Percentiles rank a stretch among this genome's conserved stretches.
Evolutionary conservation across 805 yeast species (phyloP).

Genomic region (Lipomyces kockii): DNA sequence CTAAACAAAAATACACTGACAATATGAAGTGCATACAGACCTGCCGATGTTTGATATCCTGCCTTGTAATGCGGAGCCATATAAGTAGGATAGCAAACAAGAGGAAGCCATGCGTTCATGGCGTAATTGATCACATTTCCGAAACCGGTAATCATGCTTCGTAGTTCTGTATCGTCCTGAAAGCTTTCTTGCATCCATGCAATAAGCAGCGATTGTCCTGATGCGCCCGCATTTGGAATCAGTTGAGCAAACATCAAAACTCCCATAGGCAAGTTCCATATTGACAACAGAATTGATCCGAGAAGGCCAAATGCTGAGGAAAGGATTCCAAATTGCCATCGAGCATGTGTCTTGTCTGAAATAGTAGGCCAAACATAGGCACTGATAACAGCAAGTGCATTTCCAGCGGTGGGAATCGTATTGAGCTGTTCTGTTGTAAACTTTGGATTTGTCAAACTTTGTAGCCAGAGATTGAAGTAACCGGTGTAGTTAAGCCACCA

Average conservation of each 20-base stretch:
- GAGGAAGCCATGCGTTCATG: conserved; percentile 33
- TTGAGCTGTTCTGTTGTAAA: conserved; percentile 42
- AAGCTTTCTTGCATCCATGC: conserved; percentile 21
- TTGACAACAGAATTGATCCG: conserved; percentile 11
- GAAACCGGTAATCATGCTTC: conserved; percentile 15
- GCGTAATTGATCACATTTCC: conserved; percentile 22
- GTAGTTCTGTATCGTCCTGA: conserved; percentile 19
- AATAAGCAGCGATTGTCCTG: conserved; percentile 16
- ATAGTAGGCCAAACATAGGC: conserved; percentile 41
- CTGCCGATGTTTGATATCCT: conserved; percentile 14
- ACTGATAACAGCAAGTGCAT: conserved; percentile 35
- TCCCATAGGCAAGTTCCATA: conserved; percentile 16
- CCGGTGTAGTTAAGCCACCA: conserved; percentile 2
- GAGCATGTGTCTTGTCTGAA: conserved; percentile 42
- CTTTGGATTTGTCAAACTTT: conserved; percentile 33
- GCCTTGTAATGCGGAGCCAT: conserved; percentile 21
- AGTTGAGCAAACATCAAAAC: conserved; percentile 13
- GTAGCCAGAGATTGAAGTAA: conserved; percentile 41
- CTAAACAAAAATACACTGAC: conserved; percentile 9
- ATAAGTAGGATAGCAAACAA: conserved; percentile 14
- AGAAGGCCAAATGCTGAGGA: conserved; percentile 11
- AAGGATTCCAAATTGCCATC: conserved; percentile 41
- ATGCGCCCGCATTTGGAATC: conserved; percentile 7
- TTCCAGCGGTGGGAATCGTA: conserved; percentile 45
- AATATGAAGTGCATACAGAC: neutral